Evolutionary conservation across 768 basidiomycete species (phyloP).

Genomic region (Tylopilus sp.): DNA sequence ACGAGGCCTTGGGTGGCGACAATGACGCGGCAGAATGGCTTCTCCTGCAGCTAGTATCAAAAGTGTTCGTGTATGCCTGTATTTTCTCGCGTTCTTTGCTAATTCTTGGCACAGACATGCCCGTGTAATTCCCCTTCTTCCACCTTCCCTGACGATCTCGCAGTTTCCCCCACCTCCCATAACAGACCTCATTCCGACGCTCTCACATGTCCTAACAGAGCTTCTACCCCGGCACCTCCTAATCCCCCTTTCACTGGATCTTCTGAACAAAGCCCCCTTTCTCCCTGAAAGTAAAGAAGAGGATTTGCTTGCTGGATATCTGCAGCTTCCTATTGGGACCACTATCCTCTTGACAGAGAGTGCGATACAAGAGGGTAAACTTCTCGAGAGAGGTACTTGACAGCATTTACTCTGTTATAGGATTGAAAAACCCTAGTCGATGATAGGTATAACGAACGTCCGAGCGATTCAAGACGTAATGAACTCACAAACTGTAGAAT

Average conservation of each 20-base stretch:
- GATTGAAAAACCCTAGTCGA: neutral
- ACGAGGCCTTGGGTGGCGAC: conserved; percentile 67
- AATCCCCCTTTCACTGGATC: conserved; percentile 59
- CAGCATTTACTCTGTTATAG: neutral
- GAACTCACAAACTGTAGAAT: conserved; percentile 61
- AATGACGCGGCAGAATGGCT: conserved; percentile 71
- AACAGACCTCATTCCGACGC: conserved; percentile 37
- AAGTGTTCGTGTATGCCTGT: conserved; percentile 51
- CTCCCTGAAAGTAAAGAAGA: conserved; percentile 65
- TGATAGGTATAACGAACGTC: conserved; percentile 59
- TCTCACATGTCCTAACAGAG: conserved; percentile 52
- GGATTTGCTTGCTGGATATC: conserved; percentile 68
- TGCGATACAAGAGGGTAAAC: conserved; percentile 63
- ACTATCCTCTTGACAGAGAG: conserved; percentile 62
- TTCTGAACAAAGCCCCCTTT: conserved; percentile 57
- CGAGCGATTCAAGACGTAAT: conserved; percentile 62
- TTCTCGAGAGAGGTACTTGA: conserved; percentile 46
- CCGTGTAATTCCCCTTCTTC: conserved; percentile 61
- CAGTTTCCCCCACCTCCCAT: conserved; percentile 49
- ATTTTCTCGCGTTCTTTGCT: neutral
- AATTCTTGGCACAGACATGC: conserved; percentile 49
- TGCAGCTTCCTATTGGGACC: conserved; percentile 67
- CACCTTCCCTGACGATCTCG: conserved; percentile 61
- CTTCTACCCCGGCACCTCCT: conserved; percentile 55
- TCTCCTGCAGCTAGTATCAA: conserved; percentile 54